Base-by-base conservation (phyloP, 2,329 filamentous ascomycete species). In the Talaromyces atroroseus region DNA sequence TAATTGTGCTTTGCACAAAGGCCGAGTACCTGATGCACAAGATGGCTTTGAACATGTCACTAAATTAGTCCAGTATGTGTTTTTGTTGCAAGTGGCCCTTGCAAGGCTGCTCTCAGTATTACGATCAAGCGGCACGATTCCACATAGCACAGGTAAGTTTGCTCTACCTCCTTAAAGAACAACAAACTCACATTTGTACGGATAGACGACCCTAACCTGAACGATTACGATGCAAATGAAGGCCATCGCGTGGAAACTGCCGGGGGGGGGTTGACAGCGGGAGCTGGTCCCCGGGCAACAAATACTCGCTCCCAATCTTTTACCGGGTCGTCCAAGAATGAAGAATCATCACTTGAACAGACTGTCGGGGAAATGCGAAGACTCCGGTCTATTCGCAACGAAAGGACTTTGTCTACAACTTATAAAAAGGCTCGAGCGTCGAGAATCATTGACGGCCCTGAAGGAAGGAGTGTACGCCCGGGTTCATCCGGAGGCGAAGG, bases 341-440 rank as follows among this genome's bases (percentile, higher is more conserved):
- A 77, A 58, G 80, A 81, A 59, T 82, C 86, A 65, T 90, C 88
- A 52, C 94, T 97, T 69, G 92, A 97, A 76, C 95, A 92, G 74
- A 96, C 92, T 48, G 86, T 99, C 63, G 95, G 94, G 63, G 94
- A 99, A 73, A 94, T 99, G 68, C 87, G 91, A 65, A 84, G 94
- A 60, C 76, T 99, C 58, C 86, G 92, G 62, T 97, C 94, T 60
- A 97, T 92, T 21, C 86, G 94, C 29, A 87, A 97, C 68, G 92
- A 99, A 67, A 92, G 95, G 68, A 90, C 95, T 66, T 77, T 99
- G 45, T 97, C 92, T 36, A 95, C 90, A 21, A 96, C 91, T 51
- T 91, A 92, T 70, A 89, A 89, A 69, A 94, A 92, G 66, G 90
- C 92, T 49, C 83, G 94, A 63, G 90, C 90, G 24, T 97, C 94